Conservation (phyloP, 164 flowering plant genomes). For the Annona squamosa region DNA sequence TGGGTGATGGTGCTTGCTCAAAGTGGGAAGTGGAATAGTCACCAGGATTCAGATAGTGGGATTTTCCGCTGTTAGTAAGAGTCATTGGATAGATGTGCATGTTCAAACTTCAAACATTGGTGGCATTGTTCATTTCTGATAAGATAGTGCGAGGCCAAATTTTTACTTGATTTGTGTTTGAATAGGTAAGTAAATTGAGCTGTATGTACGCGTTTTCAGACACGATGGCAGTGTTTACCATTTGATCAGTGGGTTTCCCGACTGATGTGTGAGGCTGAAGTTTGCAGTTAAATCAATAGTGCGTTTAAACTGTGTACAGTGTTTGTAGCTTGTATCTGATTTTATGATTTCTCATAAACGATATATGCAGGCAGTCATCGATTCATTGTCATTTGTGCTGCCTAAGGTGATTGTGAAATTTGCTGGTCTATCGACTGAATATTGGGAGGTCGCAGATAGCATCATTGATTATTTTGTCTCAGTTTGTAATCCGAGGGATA, state of each 20-base stretch:
- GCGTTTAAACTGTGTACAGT: not conserved
- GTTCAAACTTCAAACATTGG: too few relatives aligned
- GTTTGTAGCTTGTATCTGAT: not conserved
- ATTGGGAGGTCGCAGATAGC: slow-evolving; percentile 32
- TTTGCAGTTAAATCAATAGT: not conserved
- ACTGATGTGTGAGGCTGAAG: not conserved
- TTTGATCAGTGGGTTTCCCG: not conserved
- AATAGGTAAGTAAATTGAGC: not conserved
- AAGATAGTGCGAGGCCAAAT: too few relatives aligned
- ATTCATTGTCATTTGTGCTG: slow-evolving; percentile 61
- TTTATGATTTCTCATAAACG: not conserved
- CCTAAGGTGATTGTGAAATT: slow-evolving; percentile 60
- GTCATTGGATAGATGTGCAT: too few relatives aligned
- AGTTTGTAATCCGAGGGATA: slow-evolving; percentile 65
- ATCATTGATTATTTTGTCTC: slow-evolving; percentile 32
- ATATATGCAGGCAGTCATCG: slow-evolving; percentile 45
- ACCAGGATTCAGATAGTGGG: too few relatives aligned
- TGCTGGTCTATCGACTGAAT: slow-evolving; percentile 35
- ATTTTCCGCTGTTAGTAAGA: too few relatives aligned
- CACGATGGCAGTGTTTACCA: not conserved
- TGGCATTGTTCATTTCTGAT: too few relatives aligned
- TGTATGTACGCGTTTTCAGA: not conserved
- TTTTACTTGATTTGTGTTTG: not conserved
- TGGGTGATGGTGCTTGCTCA: too few relatives aligned
- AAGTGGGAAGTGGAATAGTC: too few relatives aligned